Evolutionary conservation across 2,329 filamentous ascomycete genomes (phyloP).

Genomic region (Xylariaceae sp.): DNA sequence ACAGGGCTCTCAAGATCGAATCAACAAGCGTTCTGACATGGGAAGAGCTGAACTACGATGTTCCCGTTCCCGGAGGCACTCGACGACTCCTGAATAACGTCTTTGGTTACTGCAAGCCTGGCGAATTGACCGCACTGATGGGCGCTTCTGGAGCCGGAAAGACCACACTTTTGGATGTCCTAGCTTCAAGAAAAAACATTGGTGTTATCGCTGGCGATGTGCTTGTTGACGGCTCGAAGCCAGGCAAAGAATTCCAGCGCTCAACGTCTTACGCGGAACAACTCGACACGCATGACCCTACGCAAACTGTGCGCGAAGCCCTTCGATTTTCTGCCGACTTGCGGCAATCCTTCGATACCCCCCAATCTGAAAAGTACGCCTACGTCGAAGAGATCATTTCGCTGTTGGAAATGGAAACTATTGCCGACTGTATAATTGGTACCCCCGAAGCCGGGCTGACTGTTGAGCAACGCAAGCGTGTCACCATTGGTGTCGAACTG

Average conservation of each 20-base stretch:
- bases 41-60: slow-evolving; percentile 78
- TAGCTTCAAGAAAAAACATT: slow-evolving; percentile 59
- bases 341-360: slow-evolving; percentile 52
- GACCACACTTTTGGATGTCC: slow-evolving; percentile 76
- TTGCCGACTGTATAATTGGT: slow-evolving; percentile 57
- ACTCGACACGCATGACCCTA: slow-evolving; percentile 58
- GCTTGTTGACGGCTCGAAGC: slow-evolving; percentile 52
- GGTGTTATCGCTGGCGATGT: slow-evolving; percentile 56
- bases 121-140: slow-evolving; percentile 75
- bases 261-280: slow-evolving; percentile 62
- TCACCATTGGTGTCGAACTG: slow-evolving; percentile 90
- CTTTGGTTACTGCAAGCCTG: slow-evolving; percentile 70
- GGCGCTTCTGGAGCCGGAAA: slow-evolving; percentile 83
- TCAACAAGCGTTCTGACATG: slow-evolving; percentile 74
- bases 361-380: slow-evolving; percentile 51
- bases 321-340: slow-evolving; percentile 60
- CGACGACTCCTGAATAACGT: slow-evolving; percentile 53
- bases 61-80: slow-evolving; percentile 55
- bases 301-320: slow-evolving; percentile 60
- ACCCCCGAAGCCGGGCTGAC: slow-evolving; percentile 65
- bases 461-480: slow-evolving; percentile 63
- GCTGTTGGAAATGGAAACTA: slow-evolving; percentile 54
- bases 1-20: slow-evolving; percentile 50
- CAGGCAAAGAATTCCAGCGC: slow-evolving; percentile 57
- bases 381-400: slow-evolving; percentile 61